Evolutionary conservation across 257 asterid genomes (phyloP).

Genomic region (Gentiana macrophylla): DNA sequence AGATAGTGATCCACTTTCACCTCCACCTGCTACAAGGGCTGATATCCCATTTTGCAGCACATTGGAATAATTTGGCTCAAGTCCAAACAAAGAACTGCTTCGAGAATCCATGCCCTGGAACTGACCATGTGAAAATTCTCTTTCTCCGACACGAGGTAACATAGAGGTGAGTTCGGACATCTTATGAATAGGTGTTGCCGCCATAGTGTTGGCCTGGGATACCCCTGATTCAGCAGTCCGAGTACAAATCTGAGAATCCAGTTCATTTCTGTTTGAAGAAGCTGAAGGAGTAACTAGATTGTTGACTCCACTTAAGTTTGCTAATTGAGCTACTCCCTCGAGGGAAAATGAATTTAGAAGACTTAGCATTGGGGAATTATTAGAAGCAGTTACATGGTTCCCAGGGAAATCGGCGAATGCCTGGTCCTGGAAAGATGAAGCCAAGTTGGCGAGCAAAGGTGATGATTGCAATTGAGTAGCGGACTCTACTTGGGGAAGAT

Average conservation of each 20-base stretch:
- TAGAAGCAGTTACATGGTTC: conserved; percentile 40
- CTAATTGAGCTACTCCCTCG: conserved; percentile 38
- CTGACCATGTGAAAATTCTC: conserved; percentile 51
- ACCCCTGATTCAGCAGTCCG: conserved; percentile 43
- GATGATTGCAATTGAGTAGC: conserved; percentile 45
- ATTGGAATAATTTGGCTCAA: conserved; percentile 35
- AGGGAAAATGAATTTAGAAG: conserved; percentile 59
- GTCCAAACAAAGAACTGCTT: conserved; percentile 47
- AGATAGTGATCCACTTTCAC: conserved; percentile 38
- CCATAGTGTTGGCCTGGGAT: conserved; percentile 48
- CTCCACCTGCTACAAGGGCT: conserved; percentile 29
- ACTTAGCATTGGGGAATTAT: conserved; percentile 45
- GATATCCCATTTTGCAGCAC: conserved; percentile 40
- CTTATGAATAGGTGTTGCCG: conserved; percentile 35
- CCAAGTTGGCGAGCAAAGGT: conserved; percentile 31
- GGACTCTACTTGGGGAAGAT: conserved; percentile 33
- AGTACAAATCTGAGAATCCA: conserved; percentile 58
- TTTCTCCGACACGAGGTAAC: conserved; percentile 56
- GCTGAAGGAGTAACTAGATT: conserved; percentile 44
- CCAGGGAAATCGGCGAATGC: conserved; percentile 35
- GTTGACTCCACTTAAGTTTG: conserved; percentile 38
- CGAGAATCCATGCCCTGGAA: conserved; percentile 49
- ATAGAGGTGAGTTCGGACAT: conserved; percentile 54
- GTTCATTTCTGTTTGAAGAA: conserved; percentile 61
- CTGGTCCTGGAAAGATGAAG: conserved; percentile 50